Percentiles rank a stretch among this genome's conserved stretches.
phyloP scores from a whole-genome alignment of 2,329 filamentous ascomycete species.

The Aspergillus glaucus region DNA sequence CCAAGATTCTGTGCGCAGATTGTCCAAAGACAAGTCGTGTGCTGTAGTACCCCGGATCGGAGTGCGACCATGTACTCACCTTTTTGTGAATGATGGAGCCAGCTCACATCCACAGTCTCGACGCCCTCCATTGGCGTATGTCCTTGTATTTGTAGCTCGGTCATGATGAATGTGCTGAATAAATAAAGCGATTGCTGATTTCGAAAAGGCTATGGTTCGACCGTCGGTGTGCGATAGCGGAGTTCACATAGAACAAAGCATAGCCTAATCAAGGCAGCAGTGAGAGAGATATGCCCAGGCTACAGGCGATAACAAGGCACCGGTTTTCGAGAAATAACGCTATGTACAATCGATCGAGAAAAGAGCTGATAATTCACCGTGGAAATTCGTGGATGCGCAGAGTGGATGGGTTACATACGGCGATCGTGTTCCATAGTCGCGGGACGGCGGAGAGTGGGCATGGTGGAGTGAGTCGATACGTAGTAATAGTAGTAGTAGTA shows the following conservation, averaged over 20 bases:
- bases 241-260: background rate
- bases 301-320: too few relatives aligned
- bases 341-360: background rate
- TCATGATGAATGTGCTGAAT: background rate
- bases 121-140: conserved; percentile 63
- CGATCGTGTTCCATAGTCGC: conserved; percentile 11
- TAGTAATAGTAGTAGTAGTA: background rate
- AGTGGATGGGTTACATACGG: conserved; percentile 5
- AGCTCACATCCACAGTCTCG: conserved; percentile 79
- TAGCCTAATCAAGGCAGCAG: background rate
- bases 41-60: background rate
- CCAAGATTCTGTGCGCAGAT: background rate
- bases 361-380: conserved; percentile 1
- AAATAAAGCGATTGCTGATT: background rate
- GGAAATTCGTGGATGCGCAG: background rate
- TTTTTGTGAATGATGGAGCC: conserved; percentile 81
- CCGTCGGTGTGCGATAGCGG: background rate
- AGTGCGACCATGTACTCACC: conserved; percentile 48
- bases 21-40: conserved; percentile 1
- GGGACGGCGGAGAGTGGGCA: conserved; percentile 13
- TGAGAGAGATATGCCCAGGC: background rate
- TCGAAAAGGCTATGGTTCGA: background rate
- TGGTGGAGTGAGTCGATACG: conserved; percentile 4
- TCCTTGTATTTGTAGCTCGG: background rate
- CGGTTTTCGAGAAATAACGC: background rate